phyloP scores from a whole-genome alignment of 345 rosid species.

The Anastatica hierochuntica region DNA sequence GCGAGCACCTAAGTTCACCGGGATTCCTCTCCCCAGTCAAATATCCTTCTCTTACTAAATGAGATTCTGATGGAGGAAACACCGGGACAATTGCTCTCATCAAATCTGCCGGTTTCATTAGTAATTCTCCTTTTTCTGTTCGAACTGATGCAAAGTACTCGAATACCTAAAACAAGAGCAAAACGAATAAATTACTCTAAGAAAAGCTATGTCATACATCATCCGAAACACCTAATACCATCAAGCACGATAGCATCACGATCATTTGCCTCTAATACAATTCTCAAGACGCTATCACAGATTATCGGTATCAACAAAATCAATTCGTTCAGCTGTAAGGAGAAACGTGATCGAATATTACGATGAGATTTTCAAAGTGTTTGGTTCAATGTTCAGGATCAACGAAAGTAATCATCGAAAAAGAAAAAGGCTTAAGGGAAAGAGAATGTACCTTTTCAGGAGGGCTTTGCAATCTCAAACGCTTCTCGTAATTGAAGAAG shows the following conservation, averaged over 20 bases:
- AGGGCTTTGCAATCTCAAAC: slow-evolving; percentile 77
- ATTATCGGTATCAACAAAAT: neutral
- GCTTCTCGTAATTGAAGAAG: slow-evolving; percentile 93
- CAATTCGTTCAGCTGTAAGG: too few relatives aligned
- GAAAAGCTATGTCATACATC: too few relatives aligned
- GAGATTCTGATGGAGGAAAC: slow-evolving; percentile 90
- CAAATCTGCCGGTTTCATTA: slow-evolving; percentile 78
- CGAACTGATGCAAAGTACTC: slow-evolving; percentile 72
- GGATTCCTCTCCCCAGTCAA: slow-evolving; percentile 84
- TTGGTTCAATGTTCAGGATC: neutral
- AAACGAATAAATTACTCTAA: neutral
- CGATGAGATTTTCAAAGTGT: too few relatives aligned
- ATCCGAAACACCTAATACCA: neutral
- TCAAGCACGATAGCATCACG: too few relatives aligned
- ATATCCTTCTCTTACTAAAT: slow-evolving; percentile 77
- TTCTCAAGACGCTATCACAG: neutral
- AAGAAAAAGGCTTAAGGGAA: neutral
- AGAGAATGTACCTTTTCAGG: slow-evolving; percentile 70
- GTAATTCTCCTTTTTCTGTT: slow-evolving; percentile 50
- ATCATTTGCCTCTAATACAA: neutral
- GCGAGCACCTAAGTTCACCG: slow-evolving; percentile 63
- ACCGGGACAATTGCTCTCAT: slow-evolving; percentile 94
- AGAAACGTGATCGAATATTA: too few relatives aligned
- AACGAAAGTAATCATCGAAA: neutral
- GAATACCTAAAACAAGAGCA: slow-evolving; percentile 42